Percentiles rank a stretch among this genome's conserved stretches.
phyloP scores from a whole-genome alignment of 129 eudicot species.

The Lonicera japonica region DNA sequence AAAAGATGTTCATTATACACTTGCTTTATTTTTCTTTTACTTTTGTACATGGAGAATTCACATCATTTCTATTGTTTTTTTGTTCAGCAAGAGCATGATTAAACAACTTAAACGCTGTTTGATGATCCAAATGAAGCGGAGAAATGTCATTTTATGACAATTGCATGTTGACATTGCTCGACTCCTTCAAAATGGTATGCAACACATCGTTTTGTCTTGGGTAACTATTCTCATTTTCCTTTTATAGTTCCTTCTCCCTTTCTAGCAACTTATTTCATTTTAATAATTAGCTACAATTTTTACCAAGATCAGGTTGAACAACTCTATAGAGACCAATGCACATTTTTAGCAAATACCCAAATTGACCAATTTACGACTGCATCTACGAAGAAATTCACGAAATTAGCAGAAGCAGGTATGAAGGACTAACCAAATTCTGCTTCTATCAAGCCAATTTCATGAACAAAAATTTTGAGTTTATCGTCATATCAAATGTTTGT shows the following conservation, averaged over 20 bases:
- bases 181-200: constrained; percentile 12
- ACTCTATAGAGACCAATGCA: constrained; percentile 15
- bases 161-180: constrained; percentile 13
- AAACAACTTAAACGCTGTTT: constrained; percentile 3
- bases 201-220: neutral
- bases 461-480: neutral
- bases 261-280: neutral
- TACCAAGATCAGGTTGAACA: constrained; percentile 19
- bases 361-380: constrained; percentile 15
- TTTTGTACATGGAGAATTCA: too few species aligned
- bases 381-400: too few species aligned
- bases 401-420: too few species aligned
- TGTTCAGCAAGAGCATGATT: constrained; percentile 17
- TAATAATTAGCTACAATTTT: too few species aligned
- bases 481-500: neutral
- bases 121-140: constrained; percentile 24
- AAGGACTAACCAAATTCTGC: too few species aligned
- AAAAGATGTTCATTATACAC: too few species aligned
- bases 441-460: constrained; percentile 15
- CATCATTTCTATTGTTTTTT: neutral
- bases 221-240: neutral
- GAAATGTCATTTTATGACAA: constrained; percentile 15
- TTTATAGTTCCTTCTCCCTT: neutral
- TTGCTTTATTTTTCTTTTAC: too few species aligned
- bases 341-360: constrained; percentile 20